Evolutionary conservation across 225 moss, liverwort and hornwort species (phyloP).

Genomic region (Physcomitrium patens): DNA sequence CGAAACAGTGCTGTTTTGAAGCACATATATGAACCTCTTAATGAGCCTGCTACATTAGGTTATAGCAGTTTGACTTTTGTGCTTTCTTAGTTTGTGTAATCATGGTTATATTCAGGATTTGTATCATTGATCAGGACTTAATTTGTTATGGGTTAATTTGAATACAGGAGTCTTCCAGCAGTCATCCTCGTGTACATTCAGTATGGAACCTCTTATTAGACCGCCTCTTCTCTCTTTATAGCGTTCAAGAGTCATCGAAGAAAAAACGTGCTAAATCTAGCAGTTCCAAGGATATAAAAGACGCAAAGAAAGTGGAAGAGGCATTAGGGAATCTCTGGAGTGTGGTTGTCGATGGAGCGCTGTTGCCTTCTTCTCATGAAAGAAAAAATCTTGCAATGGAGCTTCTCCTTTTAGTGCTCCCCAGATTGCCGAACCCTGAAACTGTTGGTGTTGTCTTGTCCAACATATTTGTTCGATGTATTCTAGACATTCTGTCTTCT

Average conservation of each 20-base stretch:
- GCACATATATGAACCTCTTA: background rate
- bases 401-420: constrained; percentile 73
- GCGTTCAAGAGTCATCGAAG: constrained; percentile 41
- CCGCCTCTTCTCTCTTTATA: constrained; percentile 48
- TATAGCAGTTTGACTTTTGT: background rate
- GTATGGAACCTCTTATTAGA: constrained; percentile 76
- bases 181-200: constrained; percentile 90
- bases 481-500: constrained; percentile 66
- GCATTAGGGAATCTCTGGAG: constrained; percentile 71
- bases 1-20: background rate
- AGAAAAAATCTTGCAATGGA: constrained; percentile 95
- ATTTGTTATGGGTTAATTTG: constrained; percentile 14
- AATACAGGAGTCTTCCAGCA: constrained; percentile 78
- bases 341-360: constrained; percentile 68
- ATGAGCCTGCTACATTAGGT: constrained; percentile 3
- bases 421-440: constrained; percentile 67
- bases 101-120: background rate
- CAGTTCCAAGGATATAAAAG: constrained; percentile 37
- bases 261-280: constrained; percentile 55
- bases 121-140: background rate
- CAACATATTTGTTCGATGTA: constrained; percentile 68
- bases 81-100: background rate
- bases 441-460: constrained; percentile 66
- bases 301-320: constrained; percentile 42
- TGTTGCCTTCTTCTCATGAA: constrained; percentile 90